A percentile compares a stretch with the other conserved stretches of the same genome.
Evolutionary conservation across 768 basidiomycete genomes (phyloP).

Genomic region (Pholiota microspora): DNA sequence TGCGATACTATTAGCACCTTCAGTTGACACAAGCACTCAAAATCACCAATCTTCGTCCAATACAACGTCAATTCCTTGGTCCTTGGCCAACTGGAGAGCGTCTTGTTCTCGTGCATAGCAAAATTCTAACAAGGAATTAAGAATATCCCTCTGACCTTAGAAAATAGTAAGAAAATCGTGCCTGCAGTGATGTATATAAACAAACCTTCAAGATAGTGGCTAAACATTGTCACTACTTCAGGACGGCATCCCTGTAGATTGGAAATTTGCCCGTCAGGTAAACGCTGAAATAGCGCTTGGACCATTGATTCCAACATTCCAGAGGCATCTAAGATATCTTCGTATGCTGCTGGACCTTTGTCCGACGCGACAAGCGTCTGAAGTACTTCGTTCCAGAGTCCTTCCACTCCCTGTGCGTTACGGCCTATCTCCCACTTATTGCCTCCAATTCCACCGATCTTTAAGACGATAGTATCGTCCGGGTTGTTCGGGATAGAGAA

Average conservation of each 20-base stretch:
- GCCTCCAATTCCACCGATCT: conserved; percentile 56
- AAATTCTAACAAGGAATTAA: conserved; percentile 51
- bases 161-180: not conserved
- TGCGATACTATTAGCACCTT: no score
- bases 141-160: conserved; percentile 59
- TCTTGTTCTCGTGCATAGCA: conserved; percentile 43
- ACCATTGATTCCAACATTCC: conserved; percentile 69
- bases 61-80: conserved; percentile 53
- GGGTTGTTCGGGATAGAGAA: conserved; percentile 79
- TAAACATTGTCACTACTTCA: conserved; percentile 64
- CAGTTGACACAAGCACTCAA: no score
- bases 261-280: conserved; percentile 36
- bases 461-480: conserved; percentile 83
- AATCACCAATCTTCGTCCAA: conserved; percentile 33
- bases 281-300: conserved; percentile 41
- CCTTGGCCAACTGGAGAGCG: conserved; percentile 47
- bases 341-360: conserved; percentile 34
- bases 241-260: conserved; percentile 36
- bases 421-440: conserved; percentile 66
- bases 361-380: conserved; percentile 27
- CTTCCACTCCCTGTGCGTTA: conserved; percentile 48
- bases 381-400: conserved; percentile 58
- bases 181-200: not conserved
- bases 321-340: conserved; percentile 69
- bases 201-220: conserved; percentile 65